Evolutionary conservation across 108 stramenopile species (phyloP).

Genomic region (Licmophora abbreviata): DNA sequence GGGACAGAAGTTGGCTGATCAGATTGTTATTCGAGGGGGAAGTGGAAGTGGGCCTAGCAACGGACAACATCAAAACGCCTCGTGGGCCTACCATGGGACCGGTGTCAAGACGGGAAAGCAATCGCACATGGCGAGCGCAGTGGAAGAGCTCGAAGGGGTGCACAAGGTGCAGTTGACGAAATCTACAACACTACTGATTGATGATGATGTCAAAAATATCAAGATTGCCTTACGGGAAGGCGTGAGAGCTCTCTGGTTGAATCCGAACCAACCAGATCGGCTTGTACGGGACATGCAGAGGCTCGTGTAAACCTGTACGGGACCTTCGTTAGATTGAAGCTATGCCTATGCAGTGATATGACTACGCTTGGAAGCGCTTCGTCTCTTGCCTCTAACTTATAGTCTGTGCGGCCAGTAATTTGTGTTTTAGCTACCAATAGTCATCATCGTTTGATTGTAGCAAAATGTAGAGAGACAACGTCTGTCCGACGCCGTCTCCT

Average conservation of each 20-base stretch:
- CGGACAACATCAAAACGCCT: conserved; percentile 51
- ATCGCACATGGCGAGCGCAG: conserved; percentile 88
- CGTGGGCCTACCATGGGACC: conserved; percentile 73
- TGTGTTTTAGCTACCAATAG: background rate
- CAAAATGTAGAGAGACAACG: background rate
- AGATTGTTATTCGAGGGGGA: conserved; percentile 80
- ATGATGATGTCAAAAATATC: conserved; percentile 89
- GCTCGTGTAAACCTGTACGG: conserved; percentile 30
- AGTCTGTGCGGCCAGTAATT: background rate
- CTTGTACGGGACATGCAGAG: conserved; percentile 52
- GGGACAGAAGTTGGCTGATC: conserved; percentile 11
- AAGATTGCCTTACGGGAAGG: conserved; percentile 61
- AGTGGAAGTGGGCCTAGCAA: no score
- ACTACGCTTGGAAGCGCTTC: background rate
- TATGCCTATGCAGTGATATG: no score
- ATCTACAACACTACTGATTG: conserved; percentile 84
- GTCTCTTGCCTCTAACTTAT: background rate
- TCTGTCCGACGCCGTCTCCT: no score
- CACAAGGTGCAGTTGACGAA: conserved; percentile 43
- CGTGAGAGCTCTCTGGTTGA: conserved; percentile 76
- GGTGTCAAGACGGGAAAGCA: conserved; percentile 83
- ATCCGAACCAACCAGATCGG: conserved; percentile 57
- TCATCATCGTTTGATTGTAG: background rate
- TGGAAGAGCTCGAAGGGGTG: conserved; percentile 66
- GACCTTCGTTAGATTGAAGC: background rate